A percentile compares a stretch with the other conserved stretches of the same genome.
Conservation (phyloP, 2,329 filamentous ascomycete genomes). For the Pyrenophora graminea region DNA sequence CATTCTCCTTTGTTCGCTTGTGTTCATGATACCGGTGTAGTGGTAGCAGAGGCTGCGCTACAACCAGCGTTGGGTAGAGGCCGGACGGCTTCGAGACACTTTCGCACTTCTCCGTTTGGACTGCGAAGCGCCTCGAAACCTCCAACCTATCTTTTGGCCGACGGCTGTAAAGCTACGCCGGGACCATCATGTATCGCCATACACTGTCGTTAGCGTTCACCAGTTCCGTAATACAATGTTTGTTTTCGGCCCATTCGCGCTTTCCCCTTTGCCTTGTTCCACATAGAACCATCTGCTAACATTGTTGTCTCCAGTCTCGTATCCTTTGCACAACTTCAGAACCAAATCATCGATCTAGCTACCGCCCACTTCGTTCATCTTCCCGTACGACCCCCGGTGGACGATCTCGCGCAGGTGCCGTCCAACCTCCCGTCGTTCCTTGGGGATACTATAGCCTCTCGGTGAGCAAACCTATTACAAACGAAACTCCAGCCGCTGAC, state of each 20-base stretch:
- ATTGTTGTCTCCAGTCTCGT: constrained; percentile 49
- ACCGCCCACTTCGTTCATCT: constrained; percentile 58
- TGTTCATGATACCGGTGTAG: constrained; percentile 13
- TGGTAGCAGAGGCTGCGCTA: constrained; percentile 1
- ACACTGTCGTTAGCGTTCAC: constrained; percentile 13
- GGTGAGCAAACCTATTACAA: constrained; percentile 24
- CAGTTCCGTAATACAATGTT: constrained; percentile 13
- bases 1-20: constrained; percentile 27
- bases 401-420: constrained; percentile 57
- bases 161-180: constrained; percentile 4
- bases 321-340: constrained; percentile 57
- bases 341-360: constrained; percentile 57
- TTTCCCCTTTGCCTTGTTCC: background rate
- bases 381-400: constrained; percentile 55
- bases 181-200: constrained; percentile 15
- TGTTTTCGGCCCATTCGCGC: background rate
- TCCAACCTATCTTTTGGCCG: constrained; percentile 16
- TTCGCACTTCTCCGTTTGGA: constrained; percentile 11
- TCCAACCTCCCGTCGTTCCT: constrained; percentile 59
- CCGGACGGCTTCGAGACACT: constrained; percentile 2
- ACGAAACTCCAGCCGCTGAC: background rate
- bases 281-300: constrained; percentile 2
- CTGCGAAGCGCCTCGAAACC: constrained; percentile 14
- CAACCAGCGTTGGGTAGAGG: constrained; percentile 1
- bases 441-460: constrained; percentile 56